Base-by-base conservation (phyloP, 1,284 basidiomycete genomes). In the Coniophora puteana region DNA sequence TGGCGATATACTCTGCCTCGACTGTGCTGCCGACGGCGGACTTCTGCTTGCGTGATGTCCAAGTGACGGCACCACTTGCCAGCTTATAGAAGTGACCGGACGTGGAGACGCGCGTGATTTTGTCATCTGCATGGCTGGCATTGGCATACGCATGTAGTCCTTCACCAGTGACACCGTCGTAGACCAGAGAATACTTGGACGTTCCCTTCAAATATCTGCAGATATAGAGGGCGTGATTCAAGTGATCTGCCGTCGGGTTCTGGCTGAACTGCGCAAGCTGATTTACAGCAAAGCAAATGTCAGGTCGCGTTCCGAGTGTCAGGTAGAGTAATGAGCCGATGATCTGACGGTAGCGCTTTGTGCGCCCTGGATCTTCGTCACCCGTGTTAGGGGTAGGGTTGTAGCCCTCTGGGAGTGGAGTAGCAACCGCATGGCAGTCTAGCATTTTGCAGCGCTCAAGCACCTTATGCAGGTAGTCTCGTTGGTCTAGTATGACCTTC, bases 251-350 rank as follows among this genome's bases (percentile, higher is more conserved):
- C 5, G 34, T 26, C 11, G 45, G 47, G 23, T 44, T 40, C 8
- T 28, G 12, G 4, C 18, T 24, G 28, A 44, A 49, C 17, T 37
- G 41, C 5, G 34, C 36, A 4, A 47, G 41, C 10, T 33, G 4
- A 3, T 26, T 21, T 4, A 46, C 31, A n/a, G 45, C 37, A 20
- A 36, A 42, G 1, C 34, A 25, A 7, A 46, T 36, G 23, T 46
- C 45, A 0, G 47, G 47, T 4, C 41, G 18, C 4, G 50, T 51
- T 10, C 40, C 45, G 1, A 46, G 40, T 23, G 45, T 50, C 5
- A 43, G 43, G 24, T 54, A 59, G 28, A 52, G 51, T n/a, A 59
- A 23, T 2, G 34, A 43, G 1, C 51, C 47, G 5, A 51, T 18
- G 8, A 34, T 27, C 13, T 29, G 30, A 5, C 28, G 27, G 36